These are phyloP conservation scores for Cystobasidium pallidum DNA, from an alignment of 1,284 basidiomycete species.

Conservation along the genomic window DNA sequence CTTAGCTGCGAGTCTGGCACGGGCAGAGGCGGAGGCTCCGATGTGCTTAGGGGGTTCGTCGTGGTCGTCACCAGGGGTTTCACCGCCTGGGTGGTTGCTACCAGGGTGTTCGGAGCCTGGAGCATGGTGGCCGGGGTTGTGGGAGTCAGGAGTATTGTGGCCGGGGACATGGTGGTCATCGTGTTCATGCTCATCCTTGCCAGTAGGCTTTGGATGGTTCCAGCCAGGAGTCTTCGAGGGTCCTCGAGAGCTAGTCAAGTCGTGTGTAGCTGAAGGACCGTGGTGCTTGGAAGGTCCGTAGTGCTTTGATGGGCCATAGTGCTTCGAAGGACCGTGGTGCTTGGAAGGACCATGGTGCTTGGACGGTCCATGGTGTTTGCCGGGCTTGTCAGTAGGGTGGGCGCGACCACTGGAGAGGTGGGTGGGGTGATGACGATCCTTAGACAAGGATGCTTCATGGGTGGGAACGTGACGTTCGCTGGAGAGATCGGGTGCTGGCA, in stretches of 20 bases:
- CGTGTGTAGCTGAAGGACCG: background rate
- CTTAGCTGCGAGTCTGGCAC: conserved; percentile 33
- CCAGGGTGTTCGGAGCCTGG: background rate
- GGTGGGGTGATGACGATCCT: background rate
- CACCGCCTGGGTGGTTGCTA: background rate
- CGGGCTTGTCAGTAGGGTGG: background rate
- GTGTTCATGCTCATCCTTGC: background rate
- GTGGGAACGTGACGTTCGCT: background rate
- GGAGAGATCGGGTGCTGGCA: background rate
- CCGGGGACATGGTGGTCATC: background rate
- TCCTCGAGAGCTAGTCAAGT: conserved; percentile 16
- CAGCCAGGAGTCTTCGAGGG: background rate
- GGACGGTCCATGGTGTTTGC: conserved; percentile 23
- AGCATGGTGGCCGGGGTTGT: conserved; percentile 9
- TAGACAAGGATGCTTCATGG: background rate
- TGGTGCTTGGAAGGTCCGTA: conserved; percentile 10
- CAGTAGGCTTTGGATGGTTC: conserved; percentile 18
- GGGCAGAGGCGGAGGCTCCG: conserved; percentile 41
- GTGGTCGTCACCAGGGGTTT: conserved; percentile 3
- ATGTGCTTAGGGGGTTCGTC: background rate
- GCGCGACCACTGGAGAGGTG: background rate
- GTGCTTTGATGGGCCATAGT: conserved; percentile 22
- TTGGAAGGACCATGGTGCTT: conserved; percentile 14
- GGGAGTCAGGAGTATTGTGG: background rate
- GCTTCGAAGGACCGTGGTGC: conserved; percentile 5